phyloP scores from a whole-genome alignment of 495 filamentous ascomycete genomes.

The Hyaloscypha hepaticicola region DNA sequence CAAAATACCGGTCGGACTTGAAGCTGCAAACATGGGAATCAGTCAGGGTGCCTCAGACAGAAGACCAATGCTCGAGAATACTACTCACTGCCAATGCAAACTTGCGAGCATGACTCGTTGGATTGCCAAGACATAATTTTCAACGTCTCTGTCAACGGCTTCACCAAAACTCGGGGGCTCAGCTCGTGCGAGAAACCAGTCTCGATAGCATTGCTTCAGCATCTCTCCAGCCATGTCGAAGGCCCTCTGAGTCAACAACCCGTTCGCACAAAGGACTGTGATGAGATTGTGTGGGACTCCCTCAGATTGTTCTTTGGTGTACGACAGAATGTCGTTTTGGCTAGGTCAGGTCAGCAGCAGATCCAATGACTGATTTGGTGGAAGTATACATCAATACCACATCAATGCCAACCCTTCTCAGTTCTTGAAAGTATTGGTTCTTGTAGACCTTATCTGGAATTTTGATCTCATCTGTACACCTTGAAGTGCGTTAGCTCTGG shows the following conservation, averaged over 20 bases:
- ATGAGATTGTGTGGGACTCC: slow-evolving; percentile 12
- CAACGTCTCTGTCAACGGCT: not conserved
- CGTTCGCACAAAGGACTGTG: not conserved
- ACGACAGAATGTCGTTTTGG: slow-evolving; percentile 12
- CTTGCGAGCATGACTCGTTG: too few species aligned
- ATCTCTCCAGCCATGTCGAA: not conserved
- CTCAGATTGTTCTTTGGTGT: slow-evolving; percentile 12
- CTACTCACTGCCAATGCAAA: too few species aligned
- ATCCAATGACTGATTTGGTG: not conserved
- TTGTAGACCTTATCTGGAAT: too few species aligned
- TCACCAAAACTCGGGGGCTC: not conserved
- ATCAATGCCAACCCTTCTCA: too few species aligned
- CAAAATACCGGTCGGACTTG: too few species aligned
- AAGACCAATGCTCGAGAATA: too few species aligned
- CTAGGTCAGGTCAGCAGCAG: not conserved
- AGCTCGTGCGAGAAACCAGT: slow-evolving; percentile 11
- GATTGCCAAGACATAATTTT: too few species aligned
- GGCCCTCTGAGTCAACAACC: not conserved
- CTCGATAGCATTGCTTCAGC: slow-evolving; percentile 6
- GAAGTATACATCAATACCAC: not conserved
- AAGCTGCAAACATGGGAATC: too few species aligned
- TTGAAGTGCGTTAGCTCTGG: too few species aligned
- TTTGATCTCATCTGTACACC: too few species aligned
- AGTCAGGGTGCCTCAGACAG: too few species aligned
- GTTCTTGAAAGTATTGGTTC: too few species aligned